A percentile compares a stretch with the other conserved stretches of the same genome.
Conservation (phyloP, 2,329 filamentous ascomycete genomes). For the Pyrenophora graminea region DNA sequence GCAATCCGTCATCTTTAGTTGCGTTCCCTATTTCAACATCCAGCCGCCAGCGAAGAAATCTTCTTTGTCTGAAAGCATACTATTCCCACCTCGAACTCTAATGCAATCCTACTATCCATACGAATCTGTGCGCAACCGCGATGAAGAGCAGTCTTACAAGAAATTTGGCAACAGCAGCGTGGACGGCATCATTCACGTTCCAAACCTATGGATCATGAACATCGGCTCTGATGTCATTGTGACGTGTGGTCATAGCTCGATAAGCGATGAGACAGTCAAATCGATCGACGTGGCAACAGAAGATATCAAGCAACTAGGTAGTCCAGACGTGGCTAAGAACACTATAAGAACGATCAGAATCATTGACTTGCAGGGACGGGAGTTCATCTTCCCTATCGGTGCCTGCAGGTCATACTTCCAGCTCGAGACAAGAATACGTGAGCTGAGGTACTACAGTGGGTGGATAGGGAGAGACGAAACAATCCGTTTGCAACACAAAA, state of each 20-base stretch:
- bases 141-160: conserved; percentile 37
- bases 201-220: conserved; percentile 39
- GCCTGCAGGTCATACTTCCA: conserved; percentile 39
- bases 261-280: conserved; percentile 30
- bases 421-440: conserved; percentile 32
- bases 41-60: conserved; percentile 8
- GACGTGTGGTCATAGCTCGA: conserved; percentile 32
- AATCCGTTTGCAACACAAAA: conserved; percentile 16
- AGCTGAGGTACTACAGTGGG: conserved; percentile 16
- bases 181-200: conserved; percentile 32
- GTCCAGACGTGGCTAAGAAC: conserved; percentile 1
- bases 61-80: conserved; percentile 5
- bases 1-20: conserved; percentile 37
- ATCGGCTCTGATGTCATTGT: conserved; percentile 30
- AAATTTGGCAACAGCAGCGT: conserved; percentile 25
- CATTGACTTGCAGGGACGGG: conserved; percentile 25
- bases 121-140: conserved; percentile 36
- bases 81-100: conserved; percentile 30
- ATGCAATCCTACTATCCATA: conserved; percentile 42
- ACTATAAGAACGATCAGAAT: conserved; percentile 24
- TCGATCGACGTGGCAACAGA: conserved; percentile 33
- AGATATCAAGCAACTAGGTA: conserved; percentile 18
- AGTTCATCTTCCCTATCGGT: conserved; percentile 24
- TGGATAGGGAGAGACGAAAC: neutral
- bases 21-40: conserved; percentile 34